Percentiles rank a stretch among this genome's conserved stretches.
These are phyloP conservation scores for Spatholobus suberectus DNA, from an alignment of 306 rosid genomes.

Conservation along the genomic window DNA sequence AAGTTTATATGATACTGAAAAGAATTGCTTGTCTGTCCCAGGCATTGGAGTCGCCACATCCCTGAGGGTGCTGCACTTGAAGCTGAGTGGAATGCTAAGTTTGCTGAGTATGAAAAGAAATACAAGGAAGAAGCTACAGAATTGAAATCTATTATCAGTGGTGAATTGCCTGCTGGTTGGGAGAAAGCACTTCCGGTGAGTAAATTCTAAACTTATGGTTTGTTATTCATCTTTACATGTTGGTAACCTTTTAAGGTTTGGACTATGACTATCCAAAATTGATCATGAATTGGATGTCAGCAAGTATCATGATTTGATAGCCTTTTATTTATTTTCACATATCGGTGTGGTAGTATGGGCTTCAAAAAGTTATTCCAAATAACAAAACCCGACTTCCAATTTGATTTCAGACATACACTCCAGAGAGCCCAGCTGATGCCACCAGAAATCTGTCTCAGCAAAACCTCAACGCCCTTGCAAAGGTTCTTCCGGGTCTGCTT, in stretches of 20 bases:
- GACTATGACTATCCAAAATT: not conserved
- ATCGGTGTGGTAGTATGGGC: not conserved
- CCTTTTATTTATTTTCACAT: conserved; percentile 3
- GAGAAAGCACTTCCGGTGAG: conserved; percentile 98
- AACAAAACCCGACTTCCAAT: conserved; percentile 3
- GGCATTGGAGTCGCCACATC: conserved; percentile 97
- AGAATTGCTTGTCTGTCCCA: conserved; percentile 37
- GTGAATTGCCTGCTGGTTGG: conserved; percentile 92
- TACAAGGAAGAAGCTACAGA: conserved; percentile 82
- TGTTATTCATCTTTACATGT: not conserved
- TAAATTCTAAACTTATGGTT: conserved; percentile 21
- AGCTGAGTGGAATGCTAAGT: conserved; percentile 91
- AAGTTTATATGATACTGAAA: conserved; percentile 38
- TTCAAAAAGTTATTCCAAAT: not conserved
- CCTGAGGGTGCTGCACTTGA: conserved; percentile 81
- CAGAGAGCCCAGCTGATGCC: conserved; percentile 93
- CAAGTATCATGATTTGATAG: not conserved
- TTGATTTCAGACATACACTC: conserved; percentile 75
- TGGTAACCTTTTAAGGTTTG: not conserved
- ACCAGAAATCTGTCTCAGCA: conserved; percentile 89
- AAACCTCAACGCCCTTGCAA: conserved; percentile 91
- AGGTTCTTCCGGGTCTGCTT: conserved; percentile 90
- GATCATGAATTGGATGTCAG: not conserved
- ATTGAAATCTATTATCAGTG: conserved; percentile 71
- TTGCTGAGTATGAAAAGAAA: conserved; percentile 91